These are phyloP conservation scores for Candolleomyces aberdarensis DNA, from an alignment of 768 basidiomycete species.

Conservation along the genomic window DNA sequence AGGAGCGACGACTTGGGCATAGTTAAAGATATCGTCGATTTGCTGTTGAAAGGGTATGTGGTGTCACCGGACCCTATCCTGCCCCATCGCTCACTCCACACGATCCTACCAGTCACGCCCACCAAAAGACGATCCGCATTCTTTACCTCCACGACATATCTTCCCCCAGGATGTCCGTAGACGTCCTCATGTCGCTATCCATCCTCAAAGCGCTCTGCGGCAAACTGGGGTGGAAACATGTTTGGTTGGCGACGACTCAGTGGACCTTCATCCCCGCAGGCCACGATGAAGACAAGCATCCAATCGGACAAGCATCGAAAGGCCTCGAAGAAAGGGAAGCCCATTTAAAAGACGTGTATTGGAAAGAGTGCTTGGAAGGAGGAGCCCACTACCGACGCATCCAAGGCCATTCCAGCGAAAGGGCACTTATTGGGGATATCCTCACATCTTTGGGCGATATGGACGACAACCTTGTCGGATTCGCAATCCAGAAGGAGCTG, in stretches of 20 bases:
- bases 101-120: no score
- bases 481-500: background rate
- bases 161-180: background rate
- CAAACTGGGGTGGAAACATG: background rate
- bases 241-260: conserved; percentile 5
- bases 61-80: no score
- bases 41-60: conserved; percentile 1
- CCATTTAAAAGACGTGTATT: background rate
- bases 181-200: conserved; percentile 2
- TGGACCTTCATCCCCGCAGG: background rate
- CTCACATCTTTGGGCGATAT: no score
- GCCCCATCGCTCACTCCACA: no score
- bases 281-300: no score
- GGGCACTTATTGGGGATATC: background rate
- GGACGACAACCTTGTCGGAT: background rate
- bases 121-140: background rate
- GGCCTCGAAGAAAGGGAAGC: background rate
- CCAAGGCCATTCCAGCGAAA: background rate
- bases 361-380: background rate
- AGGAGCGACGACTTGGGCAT: background rate
- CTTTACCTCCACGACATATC: conserved; percentile 9
- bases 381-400: conserved; percentile 1
- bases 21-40: background rate
- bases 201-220: conserved; percentile 5
- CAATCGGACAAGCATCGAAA: background rate